Base-by-base conservation (phyloP, 1,284 basidiomycete species). In the Malassezia restricta region DNA sequence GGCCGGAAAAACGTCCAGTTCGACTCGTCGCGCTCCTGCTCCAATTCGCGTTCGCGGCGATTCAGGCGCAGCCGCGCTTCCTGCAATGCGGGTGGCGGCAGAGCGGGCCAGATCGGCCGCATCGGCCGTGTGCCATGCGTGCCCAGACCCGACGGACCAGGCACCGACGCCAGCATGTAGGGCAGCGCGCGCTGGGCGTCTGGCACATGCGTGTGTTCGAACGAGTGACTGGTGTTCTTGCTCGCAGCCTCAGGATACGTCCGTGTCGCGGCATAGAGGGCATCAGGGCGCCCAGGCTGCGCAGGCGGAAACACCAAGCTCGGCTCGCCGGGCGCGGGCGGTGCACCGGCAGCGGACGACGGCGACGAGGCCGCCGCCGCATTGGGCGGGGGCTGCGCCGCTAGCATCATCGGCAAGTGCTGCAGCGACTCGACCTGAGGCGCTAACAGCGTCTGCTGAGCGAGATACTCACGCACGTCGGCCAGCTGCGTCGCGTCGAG, bases 1-100 rank as follows among this genome's bases (percentile, higher is more conserved):
- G 64, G 64, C 24, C 64, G 62, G 50, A 55, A 61, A 46, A 63
- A 61, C 32, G 62, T 66, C 64, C 64, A 66, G 41, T 66, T 63
- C 9, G 40, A 39, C 42, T 66, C 64, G 33, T 61, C 53, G 40
- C 52, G 61, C 49, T 66, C 64, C 42, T 58, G 51, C 47, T 66
- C 64, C 49, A 60, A 54, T 35, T 64, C 62, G n/a, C 59, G 49
- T 51, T 64, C 60, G 9, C 59, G 58, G 47, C 63, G 61, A 27
- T 64, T 66, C 20, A 60, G 57, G 11, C 59, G 56, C 47, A 56
- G 56, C 32, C 63, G 60, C 35, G 62, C 61, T 31, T 66, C 62
- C 15, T 45, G 51, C 9, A 58, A 49, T 6, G 62, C 58, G 3
- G 54, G 56, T 17, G 63, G 59, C 53, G 46, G 46, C 43, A 54